A percentile compares a stretch with the other conserved stretches of the same genome.
phyloP scores from a whole-genome alignment of 176 grass and related monocot genomes.

The Melocanna baccifera region DNA sequence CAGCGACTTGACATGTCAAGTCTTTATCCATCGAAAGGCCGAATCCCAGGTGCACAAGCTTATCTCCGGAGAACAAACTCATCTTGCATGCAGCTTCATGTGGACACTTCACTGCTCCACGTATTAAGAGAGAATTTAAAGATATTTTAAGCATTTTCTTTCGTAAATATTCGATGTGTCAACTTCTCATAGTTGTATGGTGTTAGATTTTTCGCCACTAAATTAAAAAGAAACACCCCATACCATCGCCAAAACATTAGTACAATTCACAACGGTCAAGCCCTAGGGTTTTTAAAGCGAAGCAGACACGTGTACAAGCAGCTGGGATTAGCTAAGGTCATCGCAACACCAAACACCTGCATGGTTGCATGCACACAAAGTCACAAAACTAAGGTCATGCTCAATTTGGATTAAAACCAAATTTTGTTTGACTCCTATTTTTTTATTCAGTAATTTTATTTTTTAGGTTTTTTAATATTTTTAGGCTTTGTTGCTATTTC shows the following conservation, averaged over 20 bases:
- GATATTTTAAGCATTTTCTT: not conserved
- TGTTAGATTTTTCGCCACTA: not conserved
- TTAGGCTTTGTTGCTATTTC: too few species aligned
- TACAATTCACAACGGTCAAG: not conserved
- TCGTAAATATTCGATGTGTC: not conserved
- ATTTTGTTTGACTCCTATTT: too few species aligned
- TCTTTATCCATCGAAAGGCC: conserved; percentile 32
- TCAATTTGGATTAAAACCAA: too few species aligned
- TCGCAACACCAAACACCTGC: not conserved
- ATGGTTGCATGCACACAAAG: not conserved
- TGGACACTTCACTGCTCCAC: not conserved
- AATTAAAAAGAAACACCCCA: not conserved
- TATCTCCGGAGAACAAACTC: not conserved
- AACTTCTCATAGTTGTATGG: not conserved
- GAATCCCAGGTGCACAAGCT: not conserved
- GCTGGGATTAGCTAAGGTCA: not conserved
- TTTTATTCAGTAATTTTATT: too few species aligned
- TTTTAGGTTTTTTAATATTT: too few species aligned
- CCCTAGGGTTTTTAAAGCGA: not conserved
- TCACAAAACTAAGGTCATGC: conserved; percentile 5
- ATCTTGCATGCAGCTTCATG: not conserved
- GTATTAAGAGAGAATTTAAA: not conserved
- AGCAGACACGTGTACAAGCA: not conserved
- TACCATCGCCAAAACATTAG: not conserved
- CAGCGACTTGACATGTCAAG: conserved; percentile 14